Evolutionary conservation across 805 yeast species (phyloP).

Genomic region (Nakazawaea holstii): DNA sequence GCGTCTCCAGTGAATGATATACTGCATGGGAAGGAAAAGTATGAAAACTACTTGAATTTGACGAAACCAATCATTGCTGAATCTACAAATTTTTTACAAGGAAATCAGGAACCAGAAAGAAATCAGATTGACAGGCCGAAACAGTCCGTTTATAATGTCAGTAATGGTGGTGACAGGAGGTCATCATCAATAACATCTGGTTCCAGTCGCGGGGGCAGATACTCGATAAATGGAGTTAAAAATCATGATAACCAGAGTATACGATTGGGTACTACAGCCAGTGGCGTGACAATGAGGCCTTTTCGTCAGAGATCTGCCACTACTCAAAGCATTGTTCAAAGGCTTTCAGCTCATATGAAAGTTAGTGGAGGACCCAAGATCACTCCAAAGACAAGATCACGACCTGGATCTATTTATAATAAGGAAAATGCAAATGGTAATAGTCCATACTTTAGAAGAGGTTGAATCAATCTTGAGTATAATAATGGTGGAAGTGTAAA

Average conservation of each 20-base stretch:
- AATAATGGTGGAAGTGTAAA: background rate
- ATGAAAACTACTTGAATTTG: slow-evolving; percentile 4
- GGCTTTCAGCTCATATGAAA: slow-evolving; percentile 2
- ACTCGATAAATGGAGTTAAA: background rate
- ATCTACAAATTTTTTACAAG: slow-evolving; percentile 1
- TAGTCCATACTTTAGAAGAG: background rate
- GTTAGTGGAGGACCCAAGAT: background rate
- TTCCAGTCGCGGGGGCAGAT: background rate
- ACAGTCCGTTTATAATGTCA: background rate
- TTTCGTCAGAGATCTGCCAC: background rate
- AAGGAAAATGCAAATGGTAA: background rate
- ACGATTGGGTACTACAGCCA: background rate
- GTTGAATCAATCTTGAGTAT: background rate
- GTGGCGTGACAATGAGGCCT: background rate
- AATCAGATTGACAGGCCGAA: no score
- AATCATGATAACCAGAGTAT: background rate
- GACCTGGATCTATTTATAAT: background rate
- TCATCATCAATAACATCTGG: slow-evolving; percentile 9
- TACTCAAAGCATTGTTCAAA: background rate
- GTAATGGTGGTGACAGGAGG: background rate
- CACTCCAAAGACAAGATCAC: background rate
- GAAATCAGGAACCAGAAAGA: background rate
- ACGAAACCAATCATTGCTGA: slow-evolving; percentile 8
- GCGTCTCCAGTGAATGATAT: no score
- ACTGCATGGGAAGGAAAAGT: background rate